Conservation (phyloP, 345 rosid species). For the Odontarrhena argentea region DNA sequence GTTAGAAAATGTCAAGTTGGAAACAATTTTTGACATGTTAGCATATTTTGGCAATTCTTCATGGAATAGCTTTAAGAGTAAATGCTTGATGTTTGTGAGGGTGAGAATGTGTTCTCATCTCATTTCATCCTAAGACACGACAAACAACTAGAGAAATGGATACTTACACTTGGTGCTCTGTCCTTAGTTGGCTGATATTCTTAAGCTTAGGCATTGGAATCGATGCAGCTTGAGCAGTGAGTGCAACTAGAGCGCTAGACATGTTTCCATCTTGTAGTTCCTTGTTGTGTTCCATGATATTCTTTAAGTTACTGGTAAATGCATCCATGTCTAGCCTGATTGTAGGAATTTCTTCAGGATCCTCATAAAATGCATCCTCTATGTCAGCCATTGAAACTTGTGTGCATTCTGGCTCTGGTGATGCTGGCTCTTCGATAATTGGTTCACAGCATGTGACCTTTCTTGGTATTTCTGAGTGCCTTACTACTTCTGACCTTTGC, state of each 20-base stretch:
- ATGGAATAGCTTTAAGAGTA: background rate
- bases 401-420: conserved; percentile 64
- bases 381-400: conserved; percentile 58
- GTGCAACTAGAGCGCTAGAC: conserved; percentile 81
- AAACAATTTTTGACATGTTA: background rate
- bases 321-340: conserved; percentile 71
- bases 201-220: conserved; percentile 84
- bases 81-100: background rate
- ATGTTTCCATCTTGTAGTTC: conserved; percentile 69
- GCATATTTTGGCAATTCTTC: background rate
- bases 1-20: background rate
- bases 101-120: background rate
- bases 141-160: conserved; percentile 20
- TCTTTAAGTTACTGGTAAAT: conserved; percentile 65
- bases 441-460: conserved; percentile 56
- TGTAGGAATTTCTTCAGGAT: conserved; percentile 81
- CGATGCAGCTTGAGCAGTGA: conserved; percentile 74
- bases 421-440: conserved; percentile 84
- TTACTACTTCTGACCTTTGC: conserved; percentile 39
- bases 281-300: conserved; percentile 63
- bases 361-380: conserved; percentile 64
- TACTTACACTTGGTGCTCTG: conserved; percentile 96
- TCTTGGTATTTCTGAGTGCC: conserved; percentile 37
- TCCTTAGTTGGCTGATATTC: conserved; percentile 76
- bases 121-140: background rate